A percentile compares a stretch with the other conserved stretches of the same genome.
Conservation (phyloP, 371 early-diverging fungal species). For the Basidiobolus meristosporus region DNA sequence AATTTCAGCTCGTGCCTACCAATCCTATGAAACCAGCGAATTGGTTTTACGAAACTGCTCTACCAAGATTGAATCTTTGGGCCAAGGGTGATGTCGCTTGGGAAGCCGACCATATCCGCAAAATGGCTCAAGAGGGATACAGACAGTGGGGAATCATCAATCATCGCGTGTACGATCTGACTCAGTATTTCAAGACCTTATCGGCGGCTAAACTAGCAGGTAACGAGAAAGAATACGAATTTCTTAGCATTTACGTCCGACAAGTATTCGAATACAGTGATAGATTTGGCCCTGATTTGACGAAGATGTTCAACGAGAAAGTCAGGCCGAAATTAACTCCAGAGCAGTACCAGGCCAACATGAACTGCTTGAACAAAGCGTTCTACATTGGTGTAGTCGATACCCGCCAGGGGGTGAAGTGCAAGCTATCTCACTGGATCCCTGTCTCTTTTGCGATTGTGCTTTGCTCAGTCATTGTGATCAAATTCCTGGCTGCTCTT, state of each 20-base stretch:
- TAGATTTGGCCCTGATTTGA: constrained; percentile 19
- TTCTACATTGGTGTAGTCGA: constrained; percentile 85
- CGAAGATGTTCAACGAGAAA: too few relatives aligned
- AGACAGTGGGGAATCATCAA: constrained; percentile 52
- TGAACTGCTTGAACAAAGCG: constrained; percentile 56
- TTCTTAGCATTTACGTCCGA: constrained; percentile 42
- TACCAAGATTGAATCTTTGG: constrained; percentile 16
- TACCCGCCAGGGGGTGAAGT: constrained; percentile 49
- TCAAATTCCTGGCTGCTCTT: constrained; percentile 85
- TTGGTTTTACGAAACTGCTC: constrained; percentile 7
- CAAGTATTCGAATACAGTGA: constrained; percentile 78
- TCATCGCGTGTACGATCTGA: constrained; percentile 58
- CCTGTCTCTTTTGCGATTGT: constrained; percentile 55
- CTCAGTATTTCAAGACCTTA: too few relatives aligned
- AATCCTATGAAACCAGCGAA: neutral
- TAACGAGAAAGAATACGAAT: constrained; percentile 48
- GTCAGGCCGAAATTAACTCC: too few relatives aligned
- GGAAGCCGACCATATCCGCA: constrained; percentile 23
- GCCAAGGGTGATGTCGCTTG: constrained; percentile 47
- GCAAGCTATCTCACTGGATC: constrained; percentile 77
- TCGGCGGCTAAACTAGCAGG: too few relatives aligned
- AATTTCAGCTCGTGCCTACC: too few relatives aligned
- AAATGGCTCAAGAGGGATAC: constrained; percentile 18
- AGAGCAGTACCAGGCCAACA: too few relatives aligned
- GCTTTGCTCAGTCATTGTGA: constrained; percentile 60